These are phyloP conservation scores for Rhododendron ovatum DNA, from an alignment of 148 eudicot genomes.

Conservation along the genomic window DNA sequence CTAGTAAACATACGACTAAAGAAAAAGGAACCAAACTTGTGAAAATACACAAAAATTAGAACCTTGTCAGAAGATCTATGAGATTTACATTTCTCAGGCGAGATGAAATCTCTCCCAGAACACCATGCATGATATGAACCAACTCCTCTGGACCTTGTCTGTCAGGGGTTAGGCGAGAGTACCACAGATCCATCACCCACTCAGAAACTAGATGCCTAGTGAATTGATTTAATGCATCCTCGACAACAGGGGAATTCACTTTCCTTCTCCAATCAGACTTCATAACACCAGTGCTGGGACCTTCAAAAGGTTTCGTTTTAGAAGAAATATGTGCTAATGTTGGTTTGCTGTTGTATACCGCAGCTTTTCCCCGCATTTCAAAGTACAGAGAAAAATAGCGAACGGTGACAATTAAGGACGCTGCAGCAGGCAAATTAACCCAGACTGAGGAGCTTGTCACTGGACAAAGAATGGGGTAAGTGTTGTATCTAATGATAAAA, in stretches of 20 bases:
- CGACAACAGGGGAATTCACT: conserved; percentile 85
- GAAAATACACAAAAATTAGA: background rate
- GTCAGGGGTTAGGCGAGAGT: conserved; percentile 82
- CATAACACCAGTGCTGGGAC: conserved; percentile 31
- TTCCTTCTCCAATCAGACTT: conserved; percentile 78
- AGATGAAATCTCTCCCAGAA: conserved; percentile 72
- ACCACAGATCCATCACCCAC: conserved; percentile 99
- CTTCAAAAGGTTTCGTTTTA: conserved; percentile 42
- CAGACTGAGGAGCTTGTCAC: conserved; percentile 96
- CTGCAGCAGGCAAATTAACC: conserved; percentile 89
- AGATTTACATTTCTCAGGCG: conserved; percentile 82
- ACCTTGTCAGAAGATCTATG: conserved; percentile 92
- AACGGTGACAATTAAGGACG: conserved; percentile 48
- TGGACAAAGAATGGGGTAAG: conserved; percentile 25
- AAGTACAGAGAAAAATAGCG: conserved; percentile 78
- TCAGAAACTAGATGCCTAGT: conserved; percentile 84
- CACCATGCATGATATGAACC: conserved; percentile 77
- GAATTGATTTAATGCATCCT: conserved; percentile 84
- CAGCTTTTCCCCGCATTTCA: conserved; percentile 79
- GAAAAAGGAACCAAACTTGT: background rate
- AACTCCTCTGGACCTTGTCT: conserved; percentile 91
- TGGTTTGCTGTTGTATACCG: conserved; percentile 59
- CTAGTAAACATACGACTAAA: background rate
- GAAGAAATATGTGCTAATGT: conserved; percentile 28
- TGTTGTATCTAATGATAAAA: background rate